These are phyloP conservation scores for Globisporangium yorkense DNA, from an alignment of 352 stramenopile genomes.

Conservation along the genomic window DNA sequence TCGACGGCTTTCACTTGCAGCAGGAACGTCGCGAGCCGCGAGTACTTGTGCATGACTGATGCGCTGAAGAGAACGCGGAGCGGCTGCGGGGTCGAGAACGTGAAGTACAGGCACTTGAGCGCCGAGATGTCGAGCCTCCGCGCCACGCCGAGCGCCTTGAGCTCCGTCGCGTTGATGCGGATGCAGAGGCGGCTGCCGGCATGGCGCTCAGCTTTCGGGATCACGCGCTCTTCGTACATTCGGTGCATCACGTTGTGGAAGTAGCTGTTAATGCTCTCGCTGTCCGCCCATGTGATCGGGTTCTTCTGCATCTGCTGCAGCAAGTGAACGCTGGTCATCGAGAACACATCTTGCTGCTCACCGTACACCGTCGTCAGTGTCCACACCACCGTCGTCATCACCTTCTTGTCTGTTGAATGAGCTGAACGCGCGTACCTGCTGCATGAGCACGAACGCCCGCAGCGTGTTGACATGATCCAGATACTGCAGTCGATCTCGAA, in stretches of 20 bases:
- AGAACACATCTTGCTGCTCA: conserved; percentile 65
- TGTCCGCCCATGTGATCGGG: conserved; percentile 49
- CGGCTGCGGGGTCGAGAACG: conserved; percentile 38
- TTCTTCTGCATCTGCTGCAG: conserved; percentile 49
- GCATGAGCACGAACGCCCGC: conserved; percentile 65
- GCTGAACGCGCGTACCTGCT: conserved; percentile 30
- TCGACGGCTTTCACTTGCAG: conserved; percentile 67
- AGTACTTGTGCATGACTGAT: conserved; percentile 60
- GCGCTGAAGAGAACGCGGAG: conserved; percentile 57
- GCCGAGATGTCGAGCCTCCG: conserved; percentile 48
- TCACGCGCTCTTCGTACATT: conserved; percentile 34
- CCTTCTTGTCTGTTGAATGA: too few species aligned
- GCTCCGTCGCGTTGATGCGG: conserved; percentile 38
- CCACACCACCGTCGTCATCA: background rate
- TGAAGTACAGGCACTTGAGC: conserved; percentile 53
- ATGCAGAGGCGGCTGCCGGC: conserved; percentile 42
- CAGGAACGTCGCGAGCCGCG: conserved; percentile 40
- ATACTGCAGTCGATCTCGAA: conserved; percentile 45
- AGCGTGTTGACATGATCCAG: conserved; percentile 45
- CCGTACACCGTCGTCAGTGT: background rate
- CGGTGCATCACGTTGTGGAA: conserved; percentile 49
- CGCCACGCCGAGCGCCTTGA: conserved; percentile 26
- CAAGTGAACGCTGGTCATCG: conserved; percentile 34
- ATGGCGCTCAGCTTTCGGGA: conserved; percentile 29
- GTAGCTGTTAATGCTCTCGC: conserved; percentile 44